Evolutionary conservation across 768 basidiomycete species (phyloP).

Genomic region (Termitomyces sp.): DNA sequence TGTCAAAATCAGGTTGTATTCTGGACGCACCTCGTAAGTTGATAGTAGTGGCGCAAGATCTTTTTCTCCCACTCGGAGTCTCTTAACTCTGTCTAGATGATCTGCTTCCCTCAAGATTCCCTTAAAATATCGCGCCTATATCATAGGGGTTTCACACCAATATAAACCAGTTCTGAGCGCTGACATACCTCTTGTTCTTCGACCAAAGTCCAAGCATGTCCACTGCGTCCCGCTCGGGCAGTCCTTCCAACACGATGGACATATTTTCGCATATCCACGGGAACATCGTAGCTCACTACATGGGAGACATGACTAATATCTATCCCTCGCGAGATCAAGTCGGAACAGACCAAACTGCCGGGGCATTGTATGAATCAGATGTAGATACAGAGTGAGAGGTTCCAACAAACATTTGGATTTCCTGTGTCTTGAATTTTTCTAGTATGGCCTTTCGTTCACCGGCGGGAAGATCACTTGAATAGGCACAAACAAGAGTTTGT

Average conservation of each 20-base stretch:
- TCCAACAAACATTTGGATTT: constrained; percentile 73
- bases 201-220: constrained; percentile 92
- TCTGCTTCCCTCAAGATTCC: constrained; percentile 68
- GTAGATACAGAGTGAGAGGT: neutral
- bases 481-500: constrained; percentile 56
- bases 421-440: constrained; percentile 74
- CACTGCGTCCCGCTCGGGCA: constrained; percentile 84
- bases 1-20: neutral
- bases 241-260: constrained; percentile 97
- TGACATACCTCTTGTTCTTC: constrained; percentile 83
- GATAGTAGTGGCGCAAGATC: constrained; percentile 53
- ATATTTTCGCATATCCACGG: constrained; percentile 98
- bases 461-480: constrained; percentile 81
- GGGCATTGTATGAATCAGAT: constrained; percentile 4
- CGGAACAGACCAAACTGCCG: constrained; percentile 87
- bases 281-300: constrained; percentile 93
- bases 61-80: constrained; percentile 58
- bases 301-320: constrained; percentile 91
- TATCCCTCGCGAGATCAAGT: constrained; percentile 92
- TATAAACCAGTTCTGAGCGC: neutral
- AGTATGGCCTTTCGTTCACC: constrained; percentile 74
- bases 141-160: neutral
- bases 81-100: constrained; percentile 68
- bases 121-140: constrained; percentile 85
- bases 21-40: constrained; percentile 62